Evolutionary conservation across 1,284 basidiomycete genomes (phyloP), one percentile per base, ranked within the genome.

Genomic region (Wallemia mellicola): DNA sequence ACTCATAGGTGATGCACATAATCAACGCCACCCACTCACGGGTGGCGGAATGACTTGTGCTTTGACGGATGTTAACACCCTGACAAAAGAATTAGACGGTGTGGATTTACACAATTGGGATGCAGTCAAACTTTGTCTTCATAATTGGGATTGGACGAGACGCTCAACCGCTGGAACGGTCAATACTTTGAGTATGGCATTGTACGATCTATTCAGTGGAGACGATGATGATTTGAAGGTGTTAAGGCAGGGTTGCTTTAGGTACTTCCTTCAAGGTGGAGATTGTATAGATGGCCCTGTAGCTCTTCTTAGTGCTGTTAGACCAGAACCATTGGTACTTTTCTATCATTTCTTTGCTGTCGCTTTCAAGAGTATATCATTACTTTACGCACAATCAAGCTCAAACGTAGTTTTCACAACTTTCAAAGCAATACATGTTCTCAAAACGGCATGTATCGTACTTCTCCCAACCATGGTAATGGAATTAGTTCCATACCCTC

Each of bases 1-100:
- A 63, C 77, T 98, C 60, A 75, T 95, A 48, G 94, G 94, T 2
- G 94, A 98, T 69, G 82, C 92, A 1, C 92, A 89, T 83, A 99
- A 98, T 69, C 98, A 98, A 91, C 83, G 94, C 1, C 94, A 99
- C 71, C 92, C 94, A 0, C 75, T 99, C 14, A 98, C 92, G 0
- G 94, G 94, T 11, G 92, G 72, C 64, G 55, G 55, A 7, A 57
- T 57, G 55, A 57, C 55, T 5, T 57, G 55, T 28, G 55, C 55
- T 2, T 24, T 57, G 9, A 57, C 55, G 22, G 55, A 57, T 24
- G 55, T 57, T 3, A 7, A 48, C 38, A 17, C 59, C 57, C 59
- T 55, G 15, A 61, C 58, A 24, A 65, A 63, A 3, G 62, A 62
- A 19, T 59, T 70, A 24, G 62, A 62, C 1, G 62, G 63, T 0